Evolutionary conservation across 257 asterid genomes (phyloP).

Genomic region (Paraleonurus japonicus): DNA sequence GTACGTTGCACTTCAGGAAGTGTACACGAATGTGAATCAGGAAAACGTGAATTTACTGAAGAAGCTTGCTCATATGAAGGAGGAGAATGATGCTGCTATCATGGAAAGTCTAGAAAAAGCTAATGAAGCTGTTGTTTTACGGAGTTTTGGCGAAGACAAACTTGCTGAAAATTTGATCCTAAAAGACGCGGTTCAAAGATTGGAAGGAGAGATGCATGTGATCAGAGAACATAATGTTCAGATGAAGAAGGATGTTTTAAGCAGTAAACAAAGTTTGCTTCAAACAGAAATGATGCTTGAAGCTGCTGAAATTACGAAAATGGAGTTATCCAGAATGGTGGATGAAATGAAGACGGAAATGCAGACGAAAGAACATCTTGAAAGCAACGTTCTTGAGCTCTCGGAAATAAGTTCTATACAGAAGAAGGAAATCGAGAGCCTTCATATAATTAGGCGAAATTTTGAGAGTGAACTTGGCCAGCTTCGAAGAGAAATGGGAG

Average conservation of each 20-base stretch:
- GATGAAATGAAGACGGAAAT: conserved; percentile 51
- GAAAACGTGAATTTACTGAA: conserved; percentile 47
- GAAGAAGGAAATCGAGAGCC: conserved; percentile 56
- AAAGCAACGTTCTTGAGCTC: conserved; percentile 45
- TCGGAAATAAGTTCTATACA: conserved; percentile 52
- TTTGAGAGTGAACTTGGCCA: conserved; percentile 51
- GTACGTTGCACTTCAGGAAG: conserved; percentile 44
- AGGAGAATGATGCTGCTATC: conserved; percentile 58
- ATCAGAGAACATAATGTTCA: no score
- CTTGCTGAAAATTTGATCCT: conserved; percentile 45
- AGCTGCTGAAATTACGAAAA: conserved; percentile 52
- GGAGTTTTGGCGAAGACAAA: conserved; percentile 50
- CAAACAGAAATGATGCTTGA: conserved; percentile 55
- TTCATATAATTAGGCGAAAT: conserved; percentile 41
- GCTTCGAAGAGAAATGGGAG: conserved; percentile 59
- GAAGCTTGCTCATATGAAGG: conserved; percentile 49
- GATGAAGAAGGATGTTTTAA: no score
- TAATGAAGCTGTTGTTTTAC: conserved; percentile 42
- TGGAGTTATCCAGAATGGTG: conserved; percentile 43
- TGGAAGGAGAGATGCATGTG: conserved; percentile 57
- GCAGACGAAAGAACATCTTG: conserved; percentile 43
- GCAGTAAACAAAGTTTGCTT: conserved; percentile 38
- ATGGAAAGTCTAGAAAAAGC: conserved; percentile 46
- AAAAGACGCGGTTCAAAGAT: conserved; percentile 46
- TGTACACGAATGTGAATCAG: conserved; percentile 42